Evolutionary conservation across 768 basidiomycete genomes (phyloP).

Genomic region (Agaricus blazei): DNA sequence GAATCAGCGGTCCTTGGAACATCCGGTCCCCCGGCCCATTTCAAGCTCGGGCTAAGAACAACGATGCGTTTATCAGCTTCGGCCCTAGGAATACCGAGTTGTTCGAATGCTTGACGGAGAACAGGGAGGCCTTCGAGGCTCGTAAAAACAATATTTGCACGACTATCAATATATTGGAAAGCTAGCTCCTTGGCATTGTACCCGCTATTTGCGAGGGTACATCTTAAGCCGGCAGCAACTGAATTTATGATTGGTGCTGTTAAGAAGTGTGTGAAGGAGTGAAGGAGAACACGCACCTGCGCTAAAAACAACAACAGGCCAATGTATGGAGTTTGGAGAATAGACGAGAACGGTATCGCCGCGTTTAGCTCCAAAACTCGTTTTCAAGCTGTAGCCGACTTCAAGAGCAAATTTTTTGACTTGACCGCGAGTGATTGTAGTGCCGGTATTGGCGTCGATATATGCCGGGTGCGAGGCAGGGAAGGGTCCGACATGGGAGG

Average conservation of each 20-base stretch:
- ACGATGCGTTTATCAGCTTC: conserved; percentile 54
- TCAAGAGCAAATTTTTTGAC: conserved; percentile 49
- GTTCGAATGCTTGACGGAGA: conserved; percentile 53
- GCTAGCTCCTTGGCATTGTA: conserved; percentile 67
- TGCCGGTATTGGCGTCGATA: conserved; percentile 59
- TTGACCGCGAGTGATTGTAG: conserved; percentile 49
- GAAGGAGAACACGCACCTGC: conserved; percentile 25
- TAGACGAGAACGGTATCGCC: conserved; percentile 63
- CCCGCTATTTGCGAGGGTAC: conserved; percentile 69
- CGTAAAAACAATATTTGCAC: conserved; percentile 57
- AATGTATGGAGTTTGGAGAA: conserved; percentile 59
- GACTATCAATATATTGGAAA: conserved; percentile 67
- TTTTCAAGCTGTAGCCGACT: conserved; percentile 53
- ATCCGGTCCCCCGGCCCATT: conserved; percentile 40
- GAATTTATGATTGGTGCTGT: conserved; percentile 1
- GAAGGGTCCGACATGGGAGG: conserved; percentile 19
- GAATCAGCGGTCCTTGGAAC: conserved; percentile 19
- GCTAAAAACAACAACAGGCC: conserved; percentile 44
- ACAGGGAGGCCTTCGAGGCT: conserved; percentile 55
- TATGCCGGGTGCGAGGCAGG: conserved; percentile 47
- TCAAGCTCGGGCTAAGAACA: conserved; percentile 43
- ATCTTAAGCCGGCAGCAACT: conserved; percentile 62
- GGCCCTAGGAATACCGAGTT: conserved; percentile 37
- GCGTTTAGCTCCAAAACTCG: conserved; percentile 27
- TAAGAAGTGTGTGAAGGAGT: not conserved